phyloP scores from a whole-genome alignment of 1,139 yeast genomes.

The Hanseniaspora uvarum region DNA sequence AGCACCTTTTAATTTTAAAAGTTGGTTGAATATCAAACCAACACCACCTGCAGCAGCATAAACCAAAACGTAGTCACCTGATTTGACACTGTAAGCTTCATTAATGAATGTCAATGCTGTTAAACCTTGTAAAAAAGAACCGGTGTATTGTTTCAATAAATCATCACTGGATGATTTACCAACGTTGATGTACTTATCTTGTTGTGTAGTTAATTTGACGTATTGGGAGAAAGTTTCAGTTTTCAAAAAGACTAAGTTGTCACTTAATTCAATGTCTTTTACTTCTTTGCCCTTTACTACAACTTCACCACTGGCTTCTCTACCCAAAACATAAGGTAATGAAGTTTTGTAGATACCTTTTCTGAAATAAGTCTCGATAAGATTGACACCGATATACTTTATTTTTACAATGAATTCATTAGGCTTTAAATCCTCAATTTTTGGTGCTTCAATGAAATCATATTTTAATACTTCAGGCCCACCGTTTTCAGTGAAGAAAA shows the following conservation, averaged over 20 bases:
- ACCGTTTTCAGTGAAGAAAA: constrained; percentile 46
- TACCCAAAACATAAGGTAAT: constrained; percentile 60
- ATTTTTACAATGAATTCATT: constrained; percentile 60
- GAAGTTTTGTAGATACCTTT: constrained; percentile 56
- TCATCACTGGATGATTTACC: constrained; percentile 41
- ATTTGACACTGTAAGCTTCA: constrained; percentile 56
- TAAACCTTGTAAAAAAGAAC: constrained; percentile 57
- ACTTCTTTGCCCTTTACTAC: constrained; percentile 59
- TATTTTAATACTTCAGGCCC: constrained; percentile 45
- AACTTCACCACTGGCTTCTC: constrained; percentile 73
- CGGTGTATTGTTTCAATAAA: constrained; percentile 46
- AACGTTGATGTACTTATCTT: constrained; percentile 36
- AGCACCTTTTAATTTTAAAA: constrained; percentile 55
- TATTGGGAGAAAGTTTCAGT: constrained; percentile 60
- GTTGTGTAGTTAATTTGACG: constrained; percentile 39
- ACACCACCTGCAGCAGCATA: constrained; percentile 97
- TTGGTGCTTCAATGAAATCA: constrained; percentile 39
- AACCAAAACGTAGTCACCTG: constrained; percentile 59
- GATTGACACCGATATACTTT: constrained; percentile 67
- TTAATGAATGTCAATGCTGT: constrained; percentile 64
- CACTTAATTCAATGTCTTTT: constrained; percentile 52
- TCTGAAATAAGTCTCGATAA: constrained; percentile 74
- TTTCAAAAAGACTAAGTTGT: constrained; percentile 52
- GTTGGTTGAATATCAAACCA: constrained; percentile 59
- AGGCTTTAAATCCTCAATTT: constrained; percentile 43